A percentile compares a stretch with the other conserved stretches of the same genome.
phyloP scores from a whole-genome alignment of 2,329 filamentous ascomycete species.

The Chrysosporium keratinophilum region DNA sequence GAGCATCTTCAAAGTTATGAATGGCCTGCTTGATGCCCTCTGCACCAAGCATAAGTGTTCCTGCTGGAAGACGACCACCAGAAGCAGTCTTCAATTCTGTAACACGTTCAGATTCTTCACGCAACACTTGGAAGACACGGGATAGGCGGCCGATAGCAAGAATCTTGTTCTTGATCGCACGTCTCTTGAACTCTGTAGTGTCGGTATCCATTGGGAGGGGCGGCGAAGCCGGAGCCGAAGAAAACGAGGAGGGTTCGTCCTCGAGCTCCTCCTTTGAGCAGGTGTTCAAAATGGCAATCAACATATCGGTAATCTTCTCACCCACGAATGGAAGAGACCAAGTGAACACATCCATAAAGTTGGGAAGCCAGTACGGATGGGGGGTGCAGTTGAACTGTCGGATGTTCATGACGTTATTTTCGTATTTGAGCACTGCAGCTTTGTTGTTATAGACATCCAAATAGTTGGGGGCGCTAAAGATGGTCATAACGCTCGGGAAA shows the following conservation, averaged over 20 bases:
- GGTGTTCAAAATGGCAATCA: constrained; percentile 94
- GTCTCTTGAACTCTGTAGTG: constrained; percentile 83
- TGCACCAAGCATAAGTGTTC: constrained; percentile 93
- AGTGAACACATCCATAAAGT: constrained; percentile 99
- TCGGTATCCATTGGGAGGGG: constrained; percentile 64
- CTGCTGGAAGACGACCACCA: constrained; percentile 81
- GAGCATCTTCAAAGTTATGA: constrained; percentile 88
- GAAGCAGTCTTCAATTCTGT: constrained; percentile 96
- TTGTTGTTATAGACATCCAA: constrained; percentile 99
- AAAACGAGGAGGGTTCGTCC: constrained; percentile 68
- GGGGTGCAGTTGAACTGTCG: constrained; percentile 99
- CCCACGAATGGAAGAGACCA: constrained; percentile 98
- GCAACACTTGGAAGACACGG: constrained; percentile 93
- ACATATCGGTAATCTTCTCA: constrained; percentile 98
- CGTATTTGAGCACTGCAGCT: constrained; percentile 95
- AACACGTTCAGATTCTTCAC: constrained; percentile 92
- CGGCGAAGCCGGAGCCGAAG: constrained; percentile 64
- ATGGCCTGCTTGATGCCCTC: constrained; percentile 99
- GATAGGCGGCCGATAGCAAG: constrained; percentile 92
- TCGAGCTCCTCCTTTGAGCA: constrained; percentile 98
- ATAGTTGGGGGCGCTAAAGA: constrained; percentile 98
- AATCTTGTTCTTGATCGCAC: constrained; percentile 99
- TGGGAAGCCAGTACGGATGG: constrained; percentile 97
- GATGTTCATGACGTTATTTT: constrained; percentile 99
- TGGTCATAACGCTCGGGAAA: constrained; percentile 99